Base-by-base conservation (phyloP, 495 filamentous ascomycete species). In the Xylaria venustula region DNA sequence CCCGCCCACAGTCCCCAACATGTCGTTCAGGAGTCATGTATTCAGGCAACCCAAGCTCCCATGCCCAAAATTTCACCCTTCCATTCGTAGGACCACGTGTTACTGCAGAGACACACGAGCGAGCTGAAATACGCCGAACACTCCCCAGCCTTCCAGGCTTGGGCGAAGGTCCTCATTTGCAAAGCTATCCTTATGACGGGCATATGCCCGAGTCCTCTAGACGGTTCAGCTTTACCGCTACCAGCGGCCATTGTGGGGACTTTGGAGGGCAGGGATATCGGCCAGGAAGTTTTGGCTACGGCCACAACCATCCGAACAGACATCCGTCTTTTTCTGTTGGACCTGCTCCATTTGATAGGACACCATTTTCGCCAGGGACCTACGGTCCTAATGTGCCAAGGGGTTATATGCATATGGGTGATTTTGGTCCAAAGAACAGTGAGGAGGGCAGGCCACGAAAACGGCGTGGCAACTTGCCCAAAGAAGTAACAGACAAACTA, bases 401-500 rank as follows among this genome's bases (percentile, higher is more conserved):
- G 73, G 12, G 5, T 14, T 73, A 68, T 47, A 64, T 75, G 51
- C 66, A 61, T 20, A n/a, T 30, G 20, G 62, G 62, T 23, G 73
- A 73, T 1, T 54, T 66, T 12, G 64, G 69, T 20, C 65, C 69
- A 48, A 67, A 53, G 26, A 52, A 58, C 65, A 72, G 70, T 22
- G 69, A 68, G 15, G 79, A 81, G n/a, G 69, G 74, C 28, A 90
- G 85, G 71, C 82, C 84, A 47, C 77, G 91, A 51, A 85, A 77
- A 58, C 63, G 81, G 5, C 71, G 92, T 42, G 92, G 92, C 2
- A 97, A 97, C 64, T 75, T 97, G 15, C 92, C 92, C 19, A 95
- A 94, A 71, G 86, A 90, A 8, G 88, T 90, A 0, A 96, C 92
- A 0, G 88, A 91, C 71, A 87, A 88, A 54, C 79, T 97, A 40